Base-by-base conservation (phyloP, 192 early-diverging fungal species). In the Gryganskiella cystojenkinii region DNA sequence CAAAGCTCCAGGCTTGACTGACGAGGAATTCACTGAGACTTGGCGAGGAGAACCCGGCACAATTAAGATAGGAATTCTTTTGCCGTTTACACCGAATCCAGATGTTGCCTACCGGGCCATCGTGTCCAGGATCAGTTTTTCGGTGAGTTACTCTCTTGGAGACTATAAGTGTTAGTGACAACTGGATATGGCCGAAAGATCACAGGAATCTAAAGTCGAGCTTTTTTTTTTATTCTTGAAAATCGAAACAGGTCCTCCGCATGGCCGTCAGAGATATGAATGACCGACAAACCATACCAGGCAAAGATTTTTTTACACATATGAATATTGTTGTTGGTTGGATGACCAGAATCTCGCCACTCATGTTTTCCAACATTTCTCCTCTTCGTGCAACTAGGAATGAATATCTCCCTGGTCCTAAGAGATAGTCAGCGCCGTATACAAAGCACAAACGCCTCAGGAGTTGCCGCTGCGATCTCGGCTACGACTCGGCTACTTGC, bases 241-340 rank as follows among this genome's bases (percentile, higher is more conserved):
- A 49, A 3, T 6, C n/a, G n/a, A n/a, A 10, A 3, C 44, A 75
- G 72, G 72, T 57, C 6, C 64, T 75, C 2, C 58, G 72, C n/a
- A 75, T 75, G 72, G 72, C 72, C 11, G 46, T 62, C 0, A 33
- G 43, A 27, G 64, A 75, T 25, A 75, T 75, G 58, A 75, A 75
- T 27, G 51, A 75, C 20, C 56, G 20, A 19, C 59, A 67, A 25
- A 34, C 54, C 28, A 75, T 75, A 61, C 72, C 72, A 30, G 72
- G 72, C 62, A 74, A 40, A 11, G 28, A 8, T 2, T 22, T 14
- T 30, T 0, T 31, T 17, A 49, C 6, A 10, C 13, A n/a, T n/a
- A n/a, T n/a, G n/a, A n/a, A n/a, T n/a, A n/a, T n/a, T n/a, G n/a
- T n/a, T n/a, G n/a, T n/a, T n/a, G n/a, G n/a, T n/a, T n/a, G n/a